Conservation (phyloP, 805 yeast genomes). For the Ogataea neopini region DNA sequence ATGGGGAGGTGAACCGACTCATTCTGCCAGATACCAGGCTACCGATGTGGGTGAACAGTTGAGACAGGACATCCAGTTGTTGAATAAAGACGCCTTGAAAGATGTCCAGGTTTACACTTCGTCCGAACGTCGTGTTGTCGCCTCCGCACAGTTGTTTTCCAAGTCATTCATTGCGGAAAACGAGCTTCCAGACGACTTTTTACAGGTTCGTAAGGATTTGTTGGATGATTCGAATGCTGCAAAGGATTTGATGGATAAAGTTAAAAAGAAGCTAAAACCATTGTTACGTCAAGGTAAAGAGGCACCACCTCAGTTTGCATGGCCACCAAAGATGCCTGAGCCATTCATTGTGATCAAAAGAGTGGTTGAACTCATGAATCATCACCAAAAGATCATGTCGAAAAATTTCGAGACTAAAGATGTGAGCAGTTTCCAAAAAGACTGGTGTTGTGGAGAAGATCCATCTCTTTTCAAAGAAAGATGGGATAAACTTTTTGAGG, state of each 20-base stretch:
- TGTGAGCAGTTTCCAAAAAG: slow-evolving; percentile 64
- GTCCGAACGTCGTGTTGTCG: slow-evolving; percentile 91
- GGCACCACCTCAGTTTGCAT: slow-evolving; percentile 96
- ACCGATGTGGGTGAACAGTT: slow-evolving; percentile 93
- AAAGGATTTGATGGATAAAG: slow-evolving; percentile 95
- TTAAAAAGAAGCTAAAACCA: slow-evolving; percentile 94
- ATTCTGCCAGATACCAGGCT: slow-evolving; percentile 93
- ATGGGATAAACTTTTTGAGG: slow-evolving; percentile 95
- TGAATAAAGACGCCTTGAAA: slow-evolving; percentile 81
- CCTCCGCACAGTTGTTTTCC: slow-evolving; percentile 85
- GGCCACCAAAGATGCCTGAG: slow-evolving; percentile 99
- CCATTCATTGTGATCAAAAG: slow-evolving; percentile 92
- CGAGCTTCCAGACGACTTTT: slow-evolving; percentile 71
- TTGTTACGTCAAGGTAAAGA: slow-evolving; percentile 91
- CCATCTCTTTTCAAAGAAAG: slow-evolving; percentile 87
- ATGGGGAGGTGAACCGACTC: slow-evolving; percentile 99
- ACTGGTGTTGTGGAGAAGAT: slow-evolving; percentile 98
- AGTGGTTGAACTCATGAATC: slow-evolving; percentile 94
- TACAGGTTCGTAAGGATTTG: slow-evolving; percentile 83
- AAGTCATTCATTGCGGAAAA: slow-evolving; percentile 72
- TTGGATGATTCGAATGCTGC: slow-evolving; percentile 98
- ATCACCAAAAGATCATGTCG: slow-evolving; percentile 81
- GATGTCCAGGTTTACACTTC: slow-evolving; percentile 87
- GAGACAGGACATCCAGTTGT: slow-evolving; percentile 84
- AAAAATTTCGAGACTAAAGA: slow-evolving; percentile 71